Conservation (phyloP, 148 eudicot genomes). For the Fagopyrum tataricum region DNA sequence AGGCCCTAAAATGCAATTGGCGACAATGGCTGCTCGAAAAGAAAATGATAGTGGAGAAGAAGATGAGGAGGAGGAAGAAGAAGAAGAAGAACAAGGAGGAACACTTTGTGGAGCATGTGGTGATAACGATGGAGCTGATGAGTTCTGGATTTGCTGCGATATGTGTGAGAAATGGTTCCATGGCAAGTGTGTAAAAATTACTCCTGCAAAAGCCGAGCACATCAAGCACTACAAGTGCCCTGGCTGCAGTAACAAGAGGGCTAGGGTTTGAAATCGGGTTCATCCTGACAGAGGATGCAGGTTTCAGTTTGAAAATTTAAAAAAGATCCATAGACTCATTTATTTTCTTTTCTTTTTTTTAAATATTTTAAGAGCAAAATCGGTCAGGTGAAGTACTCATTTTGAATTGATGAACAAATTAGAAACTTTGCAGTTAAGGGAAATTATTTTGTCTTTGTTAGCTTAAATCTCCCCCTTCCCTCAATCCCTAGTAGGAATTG, state of each 20-base stretch:
- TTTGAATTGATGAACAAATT: not conserved
- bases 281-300: conserved; percentile 7
- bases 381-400: conserved; percentile 6
- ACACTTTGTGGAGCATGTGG: conserved; percentile 87
- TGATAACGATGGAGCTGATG: conserved; percentile 49
- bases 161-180: conserved; percentile 85
- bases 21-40: conserved; percentile 36
- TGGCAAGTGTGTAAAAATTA: conserved; percentile 82
- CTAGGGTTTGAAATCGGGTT: conserved; percentile 39
- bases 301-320: not conserved
- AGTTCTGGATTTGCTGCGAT: conserved; percentile 83
- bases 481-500: conserved; percentile 5
- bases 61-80: conserved; percentile 66
- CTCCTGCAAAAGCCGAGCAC: conserved; percentile 82
- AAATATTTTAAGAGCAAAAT: not conserved
- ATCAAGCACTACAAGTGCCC: conserved; percentile 90
- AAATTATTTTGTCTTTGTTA: conserved; percentile 10
- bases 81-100: conserved; percentile 60
- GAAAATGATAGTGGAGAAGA: conserved; percentile 51
- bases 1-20: too few relatives aligned
- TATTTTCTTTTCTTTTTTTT: not conserved
- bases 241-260: conserved; percentile 61
- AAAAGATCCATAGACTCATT: conserved; percentile 22
- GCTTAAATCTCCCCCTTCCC: not conserved
- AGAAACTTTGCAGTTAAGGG: conserved; percentile 7